A percentile compares a stretch with the other conserved stretches of the same genome.
Conservation (phyloP, 1,284 basidiomycete species). For the Spongispora temasekensis region DNA sequence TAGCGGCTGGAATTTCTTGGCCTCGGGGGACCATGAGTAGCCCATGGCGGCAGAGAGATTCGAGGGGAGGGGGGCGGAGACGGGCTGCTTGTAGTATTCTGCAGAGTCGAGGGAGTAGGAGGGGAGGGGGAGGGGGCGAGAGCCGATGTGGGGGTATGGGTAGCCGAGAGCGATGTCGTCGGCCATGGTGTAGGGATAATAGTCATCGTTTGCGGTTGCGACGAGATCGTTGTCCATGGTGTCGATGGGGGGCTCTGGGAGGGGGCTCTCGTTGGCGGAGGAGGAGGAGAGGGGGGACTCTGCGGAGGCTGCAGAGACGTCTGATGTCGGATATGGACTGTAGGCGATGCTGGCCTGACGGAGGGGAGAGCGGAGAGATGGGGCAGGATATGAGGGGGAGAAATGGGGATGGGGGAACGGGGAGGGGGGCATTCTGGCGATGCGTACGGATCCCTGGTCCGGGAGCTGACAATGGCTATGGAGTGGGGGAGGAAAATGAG, state of each 20-base stretch:
- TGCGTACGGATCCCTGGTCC: slow-evolving; percentile 8
- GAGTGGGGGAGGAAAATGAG: slow-evolving; percentile 25
- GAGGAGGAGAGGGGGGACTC: slow-evolving; percentile 37
- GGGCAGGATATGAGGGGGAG: slow-evolving; percentile 27
- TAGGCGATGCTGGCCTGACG: slow-evolving; percentile 24
- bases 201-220: slow-evolving; percentile 31
- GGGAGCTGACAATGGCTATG: slow-evolving; percentile 11
- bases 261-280: slow-evolving; percentile 37
- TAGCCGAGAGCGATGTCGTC: slow-evolving; percentile 31
- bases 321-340: slow-evolving; percentile 32
- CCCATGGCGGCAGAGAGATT: slow-evolving; percentile 36
- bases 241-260: slow-evolving; percentile 35
- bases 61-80: slow-evolving; percentile 34
- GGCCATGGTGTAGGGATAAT: slow-evolving; percentile 27
- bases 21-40: slow-evolving; percentile 35
- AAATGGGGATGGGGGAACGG: slow-evolving; percentile 29
- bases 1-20: slow-evolving; percentile 40
- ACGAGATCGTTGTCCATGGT: slow-evolving; percentile 34
- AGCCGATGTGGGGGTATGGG: slow-evolving; percentile 24
- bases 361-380: slow-evolving; percentile 21
- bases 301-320: slow-evolving; percentile 31
- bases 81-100: slow-evolving; percentile 37
- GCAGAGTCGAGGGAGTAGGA: slow-evolving; percentile 23
- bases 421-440: slow-evolving; percentile 26
- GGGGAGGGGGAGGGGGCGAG: slow-evolving; percentile 28